Evolutionary conservation across 805 yeast genomes (phyloP), one percentile per base, ranked within the genome.

Genomic region (Yamadazyma olivae): DNA sequence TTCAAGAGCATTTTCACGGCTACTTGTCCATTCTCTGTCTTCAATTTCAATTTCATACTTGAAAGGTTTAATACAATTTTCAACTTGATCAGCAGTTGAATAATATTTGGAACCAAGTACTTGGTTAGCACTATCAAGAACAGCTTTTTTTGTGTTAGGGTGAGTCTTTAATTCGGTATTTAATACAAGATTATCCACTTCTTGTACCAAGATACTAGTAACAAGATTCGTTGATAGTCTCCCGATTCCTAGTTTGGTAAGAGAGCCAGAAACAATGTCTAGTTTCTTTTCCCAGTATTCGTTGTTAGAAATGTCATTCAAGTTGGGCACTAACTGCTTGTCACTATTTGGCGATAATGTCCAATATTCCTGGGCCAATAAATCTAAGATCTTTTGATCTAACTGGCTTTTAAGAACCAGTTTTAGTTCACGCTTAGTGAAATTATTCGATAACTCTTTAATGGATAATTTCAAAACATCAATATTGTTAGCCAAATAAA

Each of bases 51-150:
- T 90, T 54, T 93, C 99, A 57, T 91, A 93, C 64, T 93, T 93
- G 67, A 83, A 93, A 2, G 99, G 99, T 57, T 93, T 93, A 52
- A 93, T 91, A 64, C 98, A 90, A 59, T 95, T 93, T 53, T 93
- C 99, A 5, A 93, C 98, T 58, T 93, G 99, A 57, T 95, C 99
- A 0, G 99, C 95, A 0, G 99, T 91, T 1, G 95, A 82, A 45
- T 81, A 86, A 56, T 75, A 93, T 45, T 91, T 79, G 18, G 84
- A 65, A 44, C 81, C 81, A 43, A 93, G 67, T 5, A 93, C 95
- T 17, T 80, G 68, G 21, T 76, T 72, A 0, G 96, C 95, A 2
- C 97, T 95, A 27, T 88, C 95, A 35, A 75, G 77, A 7, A 93
- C 89, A 3, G 87, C 81, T 28, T 78, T 76, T 47, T 79, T 79